These are phyloP conservation scores for Lodderomyces metapsilosis DNA, from an alignment of 1,139 yeast genomes.

Conservation along the genomic window DNA sequence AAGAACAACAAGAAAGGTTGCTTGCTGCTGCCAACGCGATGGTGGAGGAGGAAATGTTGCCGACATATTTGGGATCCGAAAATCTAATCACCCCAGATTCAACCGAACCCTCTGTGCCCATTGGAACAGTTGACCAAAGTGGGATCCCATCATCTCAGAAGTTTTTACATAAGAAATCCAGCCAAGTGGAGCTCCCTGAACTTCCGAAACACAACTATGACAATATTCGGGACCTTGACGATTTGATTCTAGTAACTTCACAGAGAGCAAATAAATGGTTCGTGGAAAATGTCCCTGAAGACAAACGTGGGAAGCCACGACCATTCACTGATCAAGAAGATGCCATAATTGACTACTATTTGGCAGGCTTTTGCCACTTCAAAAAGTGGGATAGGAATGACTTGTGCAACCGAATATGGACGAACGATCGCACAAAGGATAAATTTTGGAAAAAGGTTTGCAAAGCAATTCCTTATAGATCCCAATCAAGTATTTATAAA, in stretches of 20 bases:
- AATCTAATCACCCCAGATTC: background rate
- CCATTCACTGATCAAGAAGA: constrained; percentile 64
- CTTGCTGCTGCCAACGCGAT: constrained; percentile 7
- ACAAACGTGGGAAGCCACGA: constrained; percentile 35
- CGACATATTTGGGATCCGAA: background rate
- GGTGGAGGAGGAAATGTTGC: constrained; percentile 5
- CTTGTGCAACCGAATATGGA: constrained; percentile 84
- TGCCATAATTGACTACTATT: constrained; percentile 67
- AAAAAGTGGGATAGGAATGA: constrained; percentile 63
- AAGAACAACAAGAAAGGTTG: constrained; percentile 6
- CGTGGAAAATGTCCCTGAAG: constrained; percentile 28
- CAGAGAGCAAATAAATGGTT: constrained; percentile 27
- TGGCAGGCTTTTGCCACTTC: constrained; percentile 63
- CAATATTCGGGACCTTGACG: constrained; percentile 2
- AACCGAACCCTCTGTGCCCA: background rate
- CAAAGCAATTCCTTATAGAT: constrained; percentile 74
- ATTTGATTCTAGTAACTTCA: constrained; percentile 10
- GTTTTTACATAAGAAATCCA: background rate
- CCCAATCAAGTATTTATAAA: constrained; percentile 85
- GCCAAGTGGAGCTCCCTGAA: background rate
- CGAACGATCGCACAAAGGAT: constrained; percentile 79
- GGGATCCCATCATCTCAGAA: background rate
- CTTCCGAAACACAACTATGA: background rate
- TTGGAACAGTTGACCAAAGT: background rate
- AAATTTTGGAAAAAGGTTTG: constrained; percentile 85